These are phyloP conservation scores for Musa schizocarpa DNA, from an alignment of 176 grass and related monocot genomes.

Conservation along the genomic window DNA sequence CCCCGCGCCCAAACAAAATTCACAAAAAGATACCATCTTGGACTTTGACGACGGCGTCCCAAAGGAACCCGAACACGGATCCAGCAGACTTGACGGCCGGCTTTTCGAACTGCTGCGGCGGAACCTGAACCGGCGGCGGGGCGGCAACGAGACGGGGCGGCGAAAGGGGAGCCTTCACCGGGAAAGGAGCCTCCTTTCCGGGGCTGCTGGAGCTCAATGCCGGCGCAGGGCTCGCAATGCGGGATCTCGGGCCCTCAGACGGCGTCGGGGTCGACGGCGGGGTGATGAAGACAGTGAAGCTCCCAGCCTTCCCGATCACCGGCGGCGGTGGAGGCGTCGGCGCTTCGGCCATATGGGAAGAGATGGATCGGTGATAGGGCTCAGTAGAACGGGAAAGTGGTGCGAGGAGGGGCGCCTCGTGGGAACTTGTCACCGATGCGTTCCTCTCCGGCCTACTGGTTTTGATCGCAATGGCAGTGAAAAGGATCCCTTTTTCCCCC, in stretches of 20 bases:
- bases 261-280: slow-evolving; percentile 20
- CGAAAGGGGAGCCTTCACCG: not conserved
- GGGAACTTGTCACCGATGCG: too few species aligned
- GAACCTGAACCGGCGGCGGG: slow-evolving; percentile 33
- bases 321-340: slow-evolving; percentile 8
- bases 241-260: slow-evolving; percentile 12
- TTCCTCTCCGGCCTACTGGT: too few species aligned
- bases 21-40: slow-evolving; percentile 1
- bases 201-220: not conserved
- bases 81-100: not conserved
- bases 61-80: slow-evolving; percentile 1
- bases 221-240: slow-evolving; percentile 19
- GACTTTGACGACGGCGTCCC: slow-evolving; percentile 7
- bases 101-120: slow-evolving; percentile 3
- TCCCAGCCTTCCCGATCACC: slow-evolving; percentile 36
- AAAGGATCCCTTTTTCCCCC: too few species aligned
- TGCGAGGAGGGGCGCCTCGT: too few species aligned
- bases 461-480: too few species aligned
- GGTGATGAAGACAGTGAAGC: slow-evolving; percentile 42
- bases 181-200: slow-evolving; percentile 6
- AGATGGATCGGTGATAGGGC: too few species aligned
- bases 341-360: too few species aligned
- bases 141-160: slow-evolving; percentile 29
- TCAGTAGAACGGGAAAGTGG: too few species aligned
- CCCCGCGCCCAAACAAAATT: too few species aligned